Percentiles rank a stretch among this genome's conserved stretches.
phyloP scores from a whole-genome alignment of 1,139 yeast genomes.

The Saccharomyces pastorianus region DNA sequence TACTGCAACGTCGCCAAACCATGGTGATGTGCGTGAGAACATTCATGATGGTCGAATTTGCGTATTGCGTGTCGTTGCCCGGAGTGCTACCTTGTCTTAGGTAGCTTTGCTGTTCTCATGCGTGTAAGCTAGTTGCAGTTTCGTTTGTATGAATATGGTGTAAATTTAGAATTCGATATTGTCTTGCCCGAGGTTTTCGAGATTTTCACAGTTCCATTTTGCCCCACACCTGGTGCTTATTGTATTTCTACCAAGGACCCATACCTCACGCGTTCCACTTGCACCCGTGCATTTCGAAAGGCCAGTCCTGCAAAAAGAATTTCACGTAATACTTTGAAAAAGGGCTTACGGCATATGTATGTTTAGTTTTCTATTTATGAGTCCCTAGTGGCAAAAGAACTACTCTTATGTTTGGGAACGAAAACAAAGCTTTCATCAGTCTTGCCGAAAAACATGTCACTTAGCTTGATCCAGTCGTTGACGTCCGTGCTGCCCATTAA shows the following conservation, averaged over 20 bases:
- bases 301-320: not conserved
- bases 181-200: not conserved
- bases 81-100: not conserved
- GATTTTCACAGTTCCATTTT: not conserved
- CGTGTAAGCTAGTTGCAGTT: not conserved
- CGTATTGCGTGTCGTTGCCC: not conserved
- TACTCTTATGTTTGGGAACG: slow-evolving; percentile 91
- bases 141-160: not conserved
- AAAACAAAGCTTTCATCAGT: slow-evolving; percentile 68
- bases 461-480: slow-evolving; percentile 89
- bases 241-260: not conserved
- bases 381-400: slow-evolving; percentile 39
- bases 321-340: not conserved
- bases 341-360: not conserved
- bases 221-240: not conserved
- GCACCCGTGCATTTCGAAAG: not conserved
- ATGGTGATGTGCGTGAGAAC: not conserved
- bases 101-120: not conserved
- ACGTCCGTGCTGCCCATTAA: slow-evolving; percentile 77
- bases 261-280: not conserved
- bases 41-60: not conserved
- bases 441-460: slow-evolving; percentile 94
- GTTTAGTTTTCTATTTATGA: not conserved
- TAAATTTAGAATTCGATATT: not conserved
- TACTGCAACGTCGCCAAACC: not conserved